Base-by-base conservation (phyloP, 2,329 filamentous ascomycete genomes). In the Colletotrichum cordylinicola region DNA sequence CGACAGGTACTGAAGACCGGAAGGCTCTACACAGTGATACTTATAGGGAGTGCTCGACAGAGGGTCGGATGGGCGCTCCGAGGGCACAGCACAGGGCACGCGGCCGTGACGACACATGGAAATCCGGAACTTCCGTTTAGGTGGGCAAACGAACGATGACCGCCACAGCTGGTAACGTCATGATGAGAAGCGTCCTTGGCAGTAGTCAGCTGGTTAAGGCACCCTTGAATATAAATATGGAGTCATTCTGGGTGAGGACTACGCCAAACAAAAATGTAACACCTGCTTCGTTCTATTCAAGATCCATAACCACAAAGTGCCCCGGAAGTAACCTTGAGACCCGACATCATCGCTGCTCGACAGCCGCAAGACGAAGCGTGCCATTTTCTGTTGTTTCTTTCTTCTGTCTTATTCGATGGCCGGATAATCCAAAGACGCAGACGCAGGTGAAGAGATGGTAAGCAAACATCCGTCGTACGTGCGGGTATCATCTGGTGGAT, bases 71-170 rank as follows among this genome's bases (percentile, higher is more conserved):
- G n/a, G 1, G 43, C n/a, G 43, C 10, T 48, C 43, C 43, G 21
- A 1, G n/a, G 0, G 43, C 43, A 4, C 43, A 1, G 43, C 43
- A 4, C 43, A 13, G 0, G 0, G 18, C 3, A 4, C 1, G n/a
- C 12, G n/a, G 10, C 43, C 43, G 0, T 4, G 6, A 0, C 0
- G 43, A 52, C 21, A 4, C n/a, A 21, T 21, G n/a, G 9, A 2
- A 13, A 21, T 13, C 9, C 18, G 18, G 0, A n/a, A 18, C 39
- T n/a, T n/a, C 18, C 18, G 39, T 43, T n/a, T 13, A 10, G 16
- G 39, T 10, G 39, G 39, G 8, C 8, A 43, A n/a, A 43, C 33
- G 33, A n/a, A n/a, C 16, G 39, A 43, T n/a, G 39, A 35, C 8
- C 33, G 13, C 33, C 33, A 35, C 13, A 35, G 33, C 33, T 35